Base-by-base conservation (phyloP, 2,329 filamentous ascomycete species). In the Verticillium klebahnii region DNA sequence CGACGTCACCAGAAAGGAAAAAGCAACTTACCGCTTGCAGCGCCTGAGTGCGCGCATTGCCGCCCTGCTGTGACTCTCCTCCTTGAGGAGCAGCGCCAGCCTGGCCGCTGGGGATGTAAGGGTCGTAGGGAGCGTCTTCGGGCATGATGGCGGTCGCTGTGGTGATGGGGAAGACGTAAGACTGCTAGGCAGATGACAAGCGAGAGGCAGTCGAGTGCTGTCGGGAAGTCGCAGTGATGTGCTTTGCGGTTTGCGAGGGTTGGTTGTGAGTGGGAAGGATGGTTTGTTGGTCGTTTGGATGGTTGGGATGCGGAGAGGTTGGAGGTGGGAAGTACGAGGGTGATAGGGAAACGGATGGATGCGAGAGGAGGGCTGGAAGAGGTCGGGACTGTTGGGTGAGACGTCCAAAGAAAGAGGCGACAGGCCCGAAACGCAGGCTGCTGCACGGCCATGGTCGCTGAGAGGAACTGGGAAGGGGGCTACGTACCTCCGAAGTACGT, bases 21-120 rank as follows among this genome's bases (percentile, higher is more conserved):
- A 19, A 25, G 19, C 45, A 52, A 88, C 91, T 82, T 89, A 97
- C 92, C 79, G 89, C 89, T 85, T 96, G 92, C 69, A 96, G 85
- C 67, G 89, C 90, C 67, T 83, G 79, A 60, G 84, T 82, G 74
- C 85, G 77, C 64, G 77, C 75, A 74, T 77, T 85, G 67, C 76
- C 82, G 67, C 73, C 78, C 68, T 73, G 69, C 25, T 56, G 54
- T 31, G 25, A 32, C 12, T 45, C 58, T 25, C 40, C 58, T 32
- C 39, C 57, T 63, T 76, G 75, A 25, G 45, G 19, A 25, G 45
- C 45, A 63, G 70, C 71, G 60, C 68, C 76, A 65, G 78, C 76
- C 77, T 83, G 82, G 77, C 87, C 87, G 74, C 85, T 86, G 73
- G 92, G 92, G 77, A 94, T 93, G 80, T 95, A 96, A 66, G 92